Base-by-base conservation (phyloP, 345 rosid species). In the Combretum micranthum region DNA sequence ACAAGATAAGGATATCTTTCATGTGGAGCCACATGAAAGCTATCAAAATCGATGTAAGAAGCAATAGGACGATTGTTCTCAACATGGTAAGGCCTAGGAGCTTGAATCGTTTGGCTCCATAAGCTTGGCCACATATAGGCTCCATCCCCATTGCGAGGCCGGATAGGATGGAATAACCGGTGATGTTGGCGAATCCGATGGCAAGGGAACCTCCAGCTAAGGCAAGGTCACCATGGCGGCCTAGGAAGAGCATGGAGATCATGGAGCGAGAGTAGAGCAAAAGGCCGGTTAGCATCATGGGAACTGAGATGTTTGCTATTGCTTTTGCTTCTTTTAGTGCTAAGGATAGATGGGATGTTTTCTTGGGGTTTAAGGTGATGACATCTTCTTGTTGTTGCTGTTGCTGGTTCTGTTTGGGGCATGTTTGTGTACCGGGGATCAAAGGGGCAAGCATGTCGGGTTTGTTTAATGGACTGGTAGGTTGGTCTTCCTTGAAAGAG, bases 111-210 rank as follows among this genome's bases (percentile, higher is more conserved):
- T 72, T 19, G 25, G 77, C 77, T 15, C 77, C 77, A 37, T 64
- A 67, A 19, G 77, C 73, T 52, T 72, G 77, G 22, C 72, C 72
- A 52, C 77, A 72, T 15, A 72, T 67, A 18, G 77, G 73, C 49
- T 72, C 77, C 77, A 72, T 72, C 20, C 53, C 53, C 20, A 50
- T 50, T 20, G 53, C 53, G 14, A 50, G 53, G 0, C 53, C 53
- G 4, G 53, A 50, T 12, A 50, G 53, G 53, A 50, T 18, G 22
- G 53, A 50, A 14, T 50, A 50, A 17, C 53, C 53, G 22, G 53
- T 50, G 20, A 50, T 50, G 53, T 50, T 50, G 22, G 53, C 53
- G 20, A 50, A 50, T 12, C 77, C 77, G 47, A 68, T 64, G 44
- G 77, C 69, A 7, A 72, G 66, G 45, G 53, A 15, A 4, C 53